A percentile compares a stretch with the other conserved stretches of the same genome.
Conservation (phyloP, 371 early-diverging fungal genomes). For the Mortierella sp. region DNA sequence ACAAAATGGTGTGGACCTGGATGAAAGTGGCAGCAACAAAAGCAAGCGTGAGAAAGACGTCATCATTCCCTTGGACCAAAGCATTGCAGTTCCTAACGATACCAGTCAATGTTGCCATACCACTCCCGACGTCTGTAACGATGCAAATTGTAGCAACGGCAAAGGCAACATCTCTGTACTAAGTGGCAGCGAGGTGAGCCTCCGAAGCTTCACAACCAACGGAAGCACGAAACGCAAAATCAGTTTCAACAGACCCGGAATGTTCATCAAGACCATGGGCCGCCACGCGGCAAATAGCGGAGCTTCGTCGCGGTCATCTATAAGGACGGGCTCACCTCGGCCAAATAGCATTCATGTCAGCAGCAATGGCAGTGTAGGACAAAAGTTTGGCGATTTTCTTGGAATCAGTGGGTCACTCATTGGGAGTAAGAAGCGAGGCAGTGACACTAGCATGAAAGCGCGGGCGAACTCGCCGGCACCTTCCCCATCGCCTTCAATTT, state of each 20-base stretch:
- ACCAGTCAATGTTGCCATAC: too few species aligned
- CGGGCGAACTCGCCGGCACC: neutral
- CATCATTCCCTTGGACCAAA: too few species aligned
- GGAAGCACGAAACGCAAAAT: neutral
- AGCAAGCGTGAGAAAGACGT: too few species aligned
- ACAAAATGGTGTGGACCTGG: too few species aligned
- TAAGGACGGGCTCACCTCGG: neutral
- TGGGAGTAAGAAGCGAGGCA: slow-evolving; percentile 31
- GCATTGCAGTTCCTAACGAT: too few species aligned
- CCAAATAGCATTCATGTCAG: neutral
- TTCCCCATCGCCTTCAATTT: slow-evolving; percentile 8
- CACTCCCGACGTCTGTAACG: too few species aligned
- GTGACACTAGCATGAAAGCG: slow-evolving; percentile 22
- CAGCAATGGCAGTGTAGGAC: slow-evolving; percentile 2
- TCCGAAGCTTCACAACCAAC: too few species aligned
- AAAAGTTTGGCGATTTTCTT: slow-evolving; percentile 24
- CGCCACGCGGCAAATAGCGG: neutral
- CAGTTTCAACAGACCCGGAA: neutral
- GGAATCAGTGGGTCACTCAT: slow-evolving; percentile 14
- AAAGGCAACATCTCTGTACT: neutral
- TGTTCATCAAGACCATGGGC: neutral
- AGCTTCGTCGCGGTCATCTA: neutral
- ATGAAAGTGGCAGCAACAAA: too few species aligned
- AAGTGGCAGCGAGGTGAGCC: too few species aligned
- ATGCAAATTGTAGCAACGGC: too few species aligned